Percentiles rank a stretch among this genome's conserved stretches.
These are phyloP conservation scores for Heliosperma pusillum DNA, from an alignment of 148 eudicot genomes.

Conservation along the genomic window DNA sequence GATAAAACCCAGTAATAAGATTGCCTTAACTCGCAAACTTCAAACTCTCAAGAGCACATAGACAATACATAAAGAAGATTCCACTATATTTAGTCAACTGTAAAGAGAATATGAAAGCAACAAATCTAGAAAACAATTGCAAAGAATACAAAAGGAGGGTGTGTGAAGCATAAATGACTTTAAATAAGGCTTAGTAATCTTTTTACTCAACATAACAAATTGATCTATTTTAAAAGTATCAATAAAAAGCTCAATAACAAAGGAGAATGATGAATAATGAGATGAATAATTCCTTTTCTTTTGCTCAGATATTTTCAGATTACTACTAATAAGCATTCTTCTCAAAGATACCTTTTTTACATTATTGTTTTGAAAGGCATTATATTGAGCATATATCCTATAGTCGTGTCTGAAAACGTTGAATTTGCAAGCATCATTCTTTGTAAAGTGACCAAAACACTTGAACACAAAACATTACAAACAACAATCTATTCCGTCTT, in stretches of 20 bases:
- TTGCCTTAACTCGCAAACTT: conserved; percentile 18
- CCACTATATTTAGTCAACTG: conserved; percentile 26
- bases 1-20: conserved; percentile 1
- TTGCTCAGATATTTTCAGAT: neutral
- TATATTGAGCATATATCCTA: conserved; percentile 13
- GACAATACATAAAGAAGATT: conserved; percentile 6
- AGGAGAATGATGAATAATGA: neutral
- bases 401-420: neutral
- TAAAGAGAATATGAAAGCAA: conserved; percentile 16
- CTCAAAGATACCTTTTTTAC: conserved; percentile 7
- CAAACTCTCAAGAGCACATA: neutral
- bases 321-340: conserved; percentile 2
- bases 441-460: neutral
- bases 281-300: conserved; percentile 8
- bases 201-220: neutral
- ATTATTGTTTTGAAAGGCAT: conserved; percentile 19
- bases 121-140: conserved; percentile 16
- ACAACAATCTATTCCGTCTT: conserved; percentile 13
- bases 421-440: conserved; percentile 1
- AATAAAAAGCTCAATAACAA: neutral
- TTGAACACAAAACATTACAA: neutral
- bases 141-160: neutral
- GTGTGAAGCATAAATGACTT: conserved; percentile 16
- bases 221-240: too few species aligned
- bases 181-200: conserved; percentile 8